These are phyloP conservation scores for Linnemannia hyalina DNA, from an alignment of 192 early-diverging fungal genomes.

Conservation along the genomic window DNA sequence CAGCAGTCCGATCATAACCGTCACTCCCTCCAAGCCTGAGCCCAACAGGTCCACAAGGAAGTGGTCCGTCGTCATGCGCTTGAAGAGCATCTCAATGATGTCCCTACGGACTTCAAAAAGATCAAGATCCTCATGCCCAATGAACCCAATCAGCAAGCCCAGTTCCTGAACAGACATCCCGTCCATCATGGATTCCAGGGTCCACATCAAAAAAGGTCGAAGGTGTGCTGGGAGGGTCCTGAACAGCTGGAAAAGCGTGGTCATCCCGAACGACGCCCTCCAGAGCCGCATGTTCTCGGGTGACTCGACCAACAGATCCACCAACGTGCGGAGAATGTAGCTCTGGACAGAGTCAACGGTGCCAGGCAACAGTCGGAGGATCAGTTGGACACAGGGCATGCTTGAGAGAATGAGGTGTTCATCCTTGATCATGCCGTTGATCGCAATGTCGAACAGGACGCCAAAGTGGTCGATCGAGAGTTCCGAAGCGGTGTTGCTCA, in stretches of 20 bases:
- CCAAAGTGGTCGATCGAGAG: constrained; percentile 53
- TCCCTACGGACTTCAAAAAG: constrained; percentile 51
- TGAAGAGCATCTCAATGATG: constrained; percentile 57
- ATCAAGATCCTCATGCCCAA: constrained; percentile 39
- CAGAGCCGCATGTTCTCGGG: constrained; percentile 55
- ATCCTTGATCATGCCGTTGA: constrained; percentile 58
- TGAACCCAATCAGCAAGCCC: constrained; percentile 48
- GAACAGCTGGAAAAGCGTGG: constrained; percentile 51
- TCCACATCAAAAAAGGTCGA: constrained; percentile 58
- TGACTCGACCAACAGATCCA: constrained; percentile 57
- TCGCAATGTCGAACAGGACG: constrained; percentile 56
- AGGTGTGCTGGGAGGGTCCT: constrained; percentile 45
- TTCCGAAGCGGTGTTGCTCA: constrained; percentile 35
- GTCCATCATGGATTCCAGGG: constrained; percentile 57
- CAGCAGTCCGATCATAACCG: constrained; percentile 47
- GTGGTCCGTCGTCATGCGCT: constrained; percentile 55
- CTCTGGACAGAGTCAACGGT: constrained; percentile 51
- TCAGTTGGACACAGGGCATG: constrained; percentile 47
- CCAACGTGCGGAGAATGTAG: constrained; percentile 53
- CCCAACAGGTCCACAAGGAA: constrained; percentile 49
- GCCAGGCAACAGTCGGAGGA: constrained; percentile 39
- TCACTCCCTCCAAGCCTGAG: constrained; percentile 53
- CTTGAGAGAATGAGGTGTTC: constrained; percentile 54
- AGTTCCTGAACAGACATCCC: constrained; percentile 57
- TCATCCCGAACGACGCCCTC: constrained; percentile 43